Base-by-base conservation (phyloP, 2,329 filamentous ascomycete species). In the Botrytis cinerea region DNA sequence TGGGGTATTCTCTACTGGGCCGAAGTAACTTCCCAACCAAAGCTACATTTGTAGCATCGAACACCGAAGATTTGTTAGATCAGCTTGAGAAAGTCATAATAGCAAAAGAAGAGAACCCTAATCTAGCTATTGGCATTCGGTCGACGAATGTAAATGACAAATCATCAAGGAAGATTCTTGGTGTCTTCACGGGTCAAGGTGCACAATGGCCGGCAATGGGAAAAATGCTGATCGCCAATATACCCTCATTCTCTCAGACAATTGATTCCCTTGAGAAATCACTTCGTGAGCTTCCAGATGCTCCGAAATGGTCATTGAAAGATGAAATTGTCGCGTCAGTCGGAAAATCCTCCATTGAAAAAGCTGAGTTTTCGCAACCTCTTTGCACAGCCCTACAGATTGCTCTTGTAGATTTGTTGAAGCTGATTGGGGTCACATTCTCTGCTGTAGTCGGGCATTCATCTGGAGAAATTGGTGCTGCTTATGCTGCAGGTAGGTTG, bases 311-410 rank as follows among this genome's bases (percentile, higher is more conserved):
- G 62, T 57, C 45, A 10, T 61, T 78, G 12, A 73, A 64, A 69
- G 40, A 76, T 68, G 71, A 79, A 73, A n/a, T 80, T 74, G 70
- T 77, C 72, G 40, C 76, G 70, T 51, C 77, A 73, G 9, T 74
- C 76, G 71, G 77, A 73, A 45, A 59, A 18, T 77, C 75, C 35
- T 73, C 67, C 0, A 48, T 78, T n/a, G 62, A 45, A 20, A 68
- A 75, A 61, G 75, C 73, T 71, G 86, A 70, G 28, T 61, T 77
- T 32, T 77, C 80, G 4, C 84, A 85, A 76, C 84, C 84, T 73
- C 79, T 83, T 80, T 84, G 82, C 73, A 85, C 85, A 0, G 84
- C 85, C 0, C 74, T 88, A 2, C 86, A 88, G 76, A 78, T 88
- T 32, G 72, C 82, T 1, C 77, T 87, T 1, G 82, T 84, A 0